Conservation (phyloP, 2,329 filamentous ascomycete genomes). For the Xylaria sp. region DNA sequence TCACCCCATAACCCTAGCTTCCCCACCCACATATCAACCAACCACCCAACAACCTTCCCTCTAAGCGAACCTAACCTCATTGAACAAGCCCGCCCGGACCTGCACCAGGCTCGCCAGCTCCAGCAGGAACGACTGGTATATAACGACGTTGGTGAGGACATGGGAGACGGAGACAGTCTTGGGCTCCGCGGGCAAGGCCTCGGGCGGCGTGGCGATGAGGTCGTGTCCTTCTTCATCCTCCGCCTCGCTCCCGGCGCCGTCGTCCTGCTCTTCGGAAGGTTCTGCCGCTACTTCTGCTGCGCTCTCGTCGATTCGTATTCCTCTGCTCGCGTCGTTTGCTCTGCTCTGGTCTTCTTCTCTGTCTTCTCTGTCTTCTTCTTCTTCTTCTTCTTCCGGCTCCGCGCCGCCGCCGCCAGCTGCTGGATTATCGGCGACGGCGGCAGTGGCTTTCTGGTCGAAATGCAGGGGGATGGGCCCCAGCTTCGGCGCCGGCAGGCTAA, state of each 20-base stretch:
- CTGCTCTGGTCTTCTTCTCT: conserved; percentile 29
- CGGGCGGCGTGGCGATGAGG: conserved; percentile 29
- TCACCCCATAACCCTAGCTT: conserved; percentile 6
- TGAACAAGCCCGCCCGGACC: conserved; percentile 73
- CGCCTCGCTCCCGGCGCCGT: conserved; percentile 28
- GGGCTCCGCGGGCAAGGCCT: conserved; percentile 28
- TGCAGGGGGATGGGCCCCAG: conserved; percentile 52
- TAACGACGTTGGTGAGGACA: conserved; percentile 76
- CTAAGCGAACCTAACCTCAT: conserved; percentile 68
- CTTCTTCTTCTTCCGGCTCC: too few species aligned
- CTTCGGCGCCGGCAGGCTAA: conserved; percentile 50
- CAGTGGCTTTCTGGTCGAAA: conserved; percentile 39
- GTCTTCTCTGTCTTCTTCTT: too few species aligned
- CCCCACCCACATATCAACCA: conserved; percentile 2
- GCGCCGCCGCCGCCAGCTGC: too few species aligned
- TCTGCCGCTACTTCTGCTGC: conserved; percentile 28
- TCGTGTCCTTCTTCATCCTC: conserved; percentile 28
- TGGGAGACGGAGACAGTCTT: conserved; percentile 71
- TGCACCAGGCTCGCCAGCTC: conserved; percentile 77
- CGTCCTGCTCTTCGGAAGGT: conserved; percentile 21
- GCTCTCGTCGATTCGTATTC: too few species aligned
- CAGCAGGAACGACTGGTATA: conserved; percentile 78
- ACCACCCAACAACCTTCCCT: not conserved
- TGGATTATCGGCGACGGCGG: conserved; percentile 16
- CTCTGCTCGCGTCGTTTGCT: too few species aligned